phyloP scores from a whole-genome alignment of 345 rosid genomes.

The Cardiospermum halicacabum region DNA sequence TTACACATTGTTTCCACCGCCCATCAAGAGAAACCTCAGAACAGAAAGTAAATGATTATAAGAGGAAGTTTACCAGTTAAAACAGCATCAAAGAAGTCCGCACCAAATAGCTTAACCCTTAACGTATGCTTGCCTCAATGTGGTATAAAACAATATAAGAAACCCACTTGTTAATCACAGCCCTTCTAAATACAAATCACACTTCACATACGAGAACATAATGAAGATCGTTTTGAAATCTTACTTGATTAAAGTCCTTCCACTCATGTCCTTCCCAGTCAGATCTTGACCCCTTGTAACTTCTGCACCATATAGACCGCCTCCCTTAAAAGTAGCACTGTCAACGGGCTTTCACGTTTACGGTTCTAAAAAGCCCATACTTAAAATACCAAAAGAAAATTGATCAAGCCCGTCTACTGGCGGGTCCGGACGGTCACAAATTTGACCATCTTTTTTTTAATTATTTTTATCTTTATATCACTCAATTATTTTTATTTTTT shows the following conservation, averaged over 20 bases:
- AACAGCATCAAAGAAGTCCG: slow-evolving; percentile 95
- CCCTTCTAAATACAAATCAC: not conserved
- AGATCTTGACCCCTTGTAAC: slow-evolving; percentile 97
- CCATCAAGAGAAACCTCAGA: no score
- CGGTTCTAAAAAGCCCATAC: no score
- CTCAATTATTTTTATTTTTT: no score
- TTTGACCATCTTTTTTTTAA: no score
- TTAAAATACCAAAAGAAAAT: no score
- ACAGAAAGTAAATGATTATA: no score
- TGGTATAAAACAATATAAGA: slow-evolving; percentile 46
- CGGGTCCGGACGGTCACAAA: no score
- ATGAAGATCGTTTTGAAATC: slow-evolving; percentile 84
- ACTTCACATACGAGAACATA: not conserved
- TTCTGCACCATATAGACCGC: slow-evolving; percentile 87
- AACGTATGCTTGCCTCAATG: slow-evolving; percentile 80
- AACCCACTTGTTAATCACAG: not conserved
- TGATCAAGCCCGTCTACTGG: no score
- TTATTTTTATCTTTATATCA: no score
- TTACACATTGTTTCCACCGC: no score
- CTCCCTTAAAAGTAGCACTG: no score
- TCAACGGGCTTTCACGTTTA: no score
- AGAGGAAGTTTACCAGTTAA: slow-evolving; percentile 55
- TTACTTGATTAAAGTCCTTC: slow-evolving; percentile 71
- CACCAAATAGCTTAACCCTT: slow-evolving; percentile 81
- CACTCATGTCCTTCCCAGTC: slow-evolving; percentile 76